A percentile compares a stretch with the other conserved stretches of the same genome.
These are phyloP conservation scores for Boletus rufocinnamomeus DNA, from an alignment of 768 basidiomycete species.

Conservation along the genomic window DNA sequence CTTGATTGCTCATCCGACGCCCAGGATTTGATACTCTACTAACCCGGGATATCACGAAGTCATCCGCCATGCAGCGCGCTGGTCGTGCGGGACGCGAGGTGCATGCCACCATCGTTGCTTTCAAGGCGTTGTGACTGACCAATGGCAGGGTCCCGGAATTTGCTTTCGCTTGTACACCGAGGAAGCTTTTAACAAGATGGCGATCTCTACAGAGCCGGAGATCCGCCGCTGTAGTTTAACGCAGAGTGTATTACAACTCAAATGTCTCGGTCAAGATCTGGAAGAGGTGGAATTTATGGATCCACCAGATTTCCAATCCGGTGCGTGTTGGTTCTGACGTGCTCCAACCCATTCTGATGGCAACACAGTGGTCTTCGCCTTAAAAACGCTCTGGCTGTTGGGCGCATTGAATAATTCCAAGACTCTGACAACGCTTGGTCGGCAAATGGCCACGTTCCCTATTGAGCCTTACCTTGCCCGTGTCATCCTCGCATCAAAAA, in stretches of 20 bases:
- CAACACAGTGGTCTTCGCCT: constrained; percentile 54
- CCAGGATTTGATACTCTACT: constrained; percentile 87
- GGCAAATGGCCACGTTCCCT: constrained; percentile 87
- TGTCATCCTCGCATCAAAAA: constrained; percentile 75
- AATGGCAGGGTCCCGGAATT: constrained; percentile 64
- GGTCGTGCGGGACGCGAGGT: constrained; percentile 97
- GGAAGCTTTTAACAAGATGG: constrained; percentile 67
- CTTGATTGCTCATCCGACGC: constrained; percentile 1
- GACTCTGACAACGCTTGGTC: constrained; percentile 70
- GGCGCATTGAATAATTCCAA: constrained; percentile 73
- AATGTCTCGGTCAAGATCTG: constrained; percentile 79
- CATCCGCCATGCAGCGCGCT: constrained; percentile 90
- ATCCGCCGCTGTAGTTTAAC: constrained; percentile 86
- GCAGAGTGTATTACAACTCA: constrained; percentile 81
- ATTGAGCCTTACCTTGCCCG: constrained; percentile 86
- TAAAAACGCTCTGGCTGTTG: constrained; percentile 75
- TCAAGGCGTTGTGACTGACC: constrained; percentile 2
- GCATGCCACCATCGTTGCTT: not conserved
- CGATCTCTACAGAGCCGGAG: constrained; percentile 76
- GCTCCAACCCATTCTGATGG: not conserved
- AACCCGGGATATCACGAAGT: constrained; percentile 82
- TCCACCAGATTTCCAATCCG: constrained; percentile 68
- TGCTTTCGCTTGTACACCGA: constrained; percentile 96
- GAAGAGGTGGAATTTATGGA: constrained; percentile 89
- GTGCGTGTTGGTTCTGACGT: constrained; percentile 47